A percentile compares a stretch with the other conserved stretches of the same genome.
These are phyloP conservation scores for Phytophthora nicotianae DNA, from an alignment of 352 stramenopile genomes.

Conservation along the genomic window DNA sequence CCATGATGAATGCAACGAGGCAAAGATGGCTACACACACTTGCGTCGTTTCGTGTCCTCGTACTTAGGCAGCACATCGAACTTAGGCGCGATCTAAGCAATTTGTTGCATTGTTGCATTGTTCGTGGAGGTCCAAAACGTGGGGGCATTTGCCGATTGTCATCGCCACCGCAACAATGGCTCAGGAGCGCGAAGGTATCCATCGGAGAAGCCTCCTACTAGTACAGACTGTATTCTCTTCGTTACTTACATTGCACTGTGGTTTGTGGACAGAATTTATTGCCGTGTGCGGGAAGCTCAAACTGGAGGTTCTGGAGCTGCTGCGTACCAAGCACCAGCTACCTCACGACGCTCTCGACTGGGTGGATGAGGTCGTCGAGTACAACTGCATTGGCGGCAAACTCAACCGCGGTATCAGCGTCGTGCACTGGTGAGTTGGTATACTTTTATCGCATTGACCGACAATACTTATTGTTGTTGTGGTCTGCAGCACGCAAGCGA, in stretches of 20 bases:
- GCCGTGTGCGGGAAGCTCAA: conserved; percentile 74
- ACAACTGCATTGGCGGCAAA: conserved; percentile 98
- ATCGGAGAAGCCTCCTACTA: not conserved
- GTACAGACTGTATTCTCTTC: no score
- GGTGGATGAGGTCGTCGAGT: conserved; percentile 89
- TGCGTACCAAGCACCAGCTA: conserved; percentile 69
- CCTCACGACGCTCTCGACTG: conserved; percentile 82
- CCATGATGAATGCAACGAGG: conserved; percentile 11
- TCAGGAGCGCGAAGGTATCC: conserved; percentile 47
- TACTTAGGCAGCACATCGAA: conserved; percentile 18
- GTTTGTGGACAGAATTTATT: conserved; percentile 69
- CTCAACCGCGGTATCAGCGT: conserved; percentile 98
- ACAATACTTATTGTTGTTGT: not conserved
- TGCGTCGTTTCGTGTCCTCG: conserved; percentile 30
- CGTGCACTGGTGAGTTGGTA: conserved; percentile 74
- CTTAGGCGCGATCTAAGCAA: conserved; percentile 3
- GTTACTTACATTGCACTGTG: no score
- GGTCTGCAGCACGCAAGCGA: conserved; percentile 59
- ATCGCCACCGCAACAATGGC: conserved; percentile 23
- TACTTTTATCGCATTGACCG: not conserved
- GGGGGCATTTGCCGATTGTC: conserved; percentile 28
- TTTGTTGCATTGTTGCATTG: conserved; percentile 6
- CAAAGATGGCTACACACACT: conserved; percentile 24
- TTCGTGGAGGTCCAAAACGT: conserved; percentile 22
- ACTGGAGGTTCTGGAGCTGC: conserved; percentile 72